phyloP scores from a whole-genome alignment of 2,329 filamentous ascomycete species.

The Juglanconis oblonga region DNA sequence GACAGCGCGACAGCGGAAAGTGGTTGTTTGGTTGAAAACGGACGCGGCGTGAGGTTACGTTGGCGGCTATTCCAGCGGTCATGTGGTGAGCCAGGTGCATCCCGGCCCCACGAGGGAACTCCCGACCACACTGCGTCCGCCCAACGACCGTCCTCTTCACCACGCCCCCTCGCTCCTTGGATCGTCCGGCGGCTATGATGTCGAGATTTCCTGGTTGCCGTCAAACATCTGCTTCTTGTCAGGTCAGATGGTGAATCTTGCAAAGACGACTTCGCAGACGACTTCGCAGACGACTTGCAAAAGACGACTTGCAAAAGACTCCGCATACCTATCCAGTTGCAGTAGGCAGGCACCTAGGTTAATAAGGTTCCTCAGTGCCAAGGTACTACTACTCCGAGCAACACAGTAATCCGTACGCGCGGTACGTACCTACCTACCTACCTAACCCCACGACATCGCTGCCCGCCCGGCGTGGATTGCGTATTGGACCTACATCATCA shows the following conservation, averaged over 20 bases:
- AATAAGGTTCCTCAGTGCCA: too few species aligned
- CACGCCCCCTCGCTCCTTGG: neutral
- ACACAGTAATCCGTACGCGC: neutral
- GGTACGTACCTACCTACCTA: neutral
- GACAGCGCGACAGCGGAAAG: neutral
- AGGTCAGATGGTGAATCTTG: neutral
- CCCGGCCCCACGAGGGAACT: conserved; percentile 12
- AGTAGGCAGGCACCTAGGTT: too few species aligned
- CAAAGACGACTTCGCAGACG: too few species aligned
- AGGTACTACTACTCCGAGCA: too few species aligned
- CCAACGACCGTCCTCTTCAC: neutral
- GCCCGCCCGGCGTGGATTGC: neutral
- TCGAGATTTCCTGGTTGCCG: neutral
- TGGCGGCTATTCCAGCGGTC: conserved; percentile 13
- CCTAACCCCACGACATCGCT: neutral
- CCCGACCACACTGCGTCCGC: conserved; percentile 2
- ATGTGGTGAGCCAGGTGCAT: neutral
- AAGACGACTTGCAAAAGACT: too few species aligned
- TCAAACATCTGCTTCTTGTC: neutral
- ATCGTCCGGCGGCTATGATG: conserved; percentile 5
- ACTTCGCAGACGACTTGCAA: too few species aligned
- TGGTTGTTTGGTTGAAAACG: neutral
- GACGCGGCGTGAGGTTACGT: conserved; percentile 9
- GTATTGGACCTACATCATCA: conserved; percentile 12
- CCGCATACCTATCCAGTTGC: too few species aligned